Evolutionary conservation across 192 early-diverging fungal genomes (phyloP), one percentile per base, ranked within the genome.

Genomic region (Backusella morwellensis): DNA sequence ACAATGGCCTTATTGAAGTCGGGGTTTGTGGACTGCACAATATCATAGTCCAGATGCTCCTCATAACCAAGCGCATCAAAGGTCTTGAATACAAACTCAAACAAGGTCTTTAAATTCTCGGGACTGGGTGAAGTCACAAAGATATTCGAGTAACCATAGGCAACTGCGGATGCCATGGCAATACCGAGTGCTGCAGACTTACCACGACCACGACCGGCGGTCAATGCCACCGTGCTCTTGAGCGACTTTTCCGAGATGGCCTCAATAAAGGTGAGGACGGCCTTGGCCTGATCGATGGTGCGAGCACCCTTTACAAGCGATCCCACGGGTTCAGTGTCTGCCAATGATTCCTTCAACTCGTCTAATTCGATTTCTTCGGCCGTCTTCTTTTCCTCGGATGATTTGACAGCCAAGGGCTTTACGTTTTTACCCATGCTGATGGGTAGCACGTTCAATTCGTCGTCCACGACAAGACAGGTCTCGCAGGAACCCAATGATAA

Each of bases 1-100:
- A 99, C 98, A 41, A 99, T 93, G 15, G 96, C 94, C 78, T 97
- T 96, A 81, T 97, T 94, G 84, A 97, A 95, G 14, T 92, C 96
- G 17, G 96, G 95, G 85, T 97, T 97, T 75, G 96, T 98, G 19
- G 94, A 95, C 86, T 98, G 98, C n/a, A 98, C 90, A 79, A 99
- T 97, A 81, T 98, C 96, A 74, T 99, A 99, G 86, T 99, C 98
- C 81, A 97, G 86, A 82, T 99, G 98, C 82, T 99, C 98, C 77
- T 98, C 95, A 80, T 98, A 99, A n/a, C 95, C 93, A 68, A 99
- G 89, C 23, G 97, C 96, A 83, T 99, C 97, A 76, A 99, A 98
- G 19, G 95, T 96, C 83, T 96, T 96, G 88, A 99, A 98, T 6
- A 99, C 88, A 87, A 98, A 98, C 86, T 98, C 95, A 77, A 99